Evolutionary conservation across 1,139 yeast genomes (phyloP).

Genomic region (Lodderomyces metapsilosis): DNA sequence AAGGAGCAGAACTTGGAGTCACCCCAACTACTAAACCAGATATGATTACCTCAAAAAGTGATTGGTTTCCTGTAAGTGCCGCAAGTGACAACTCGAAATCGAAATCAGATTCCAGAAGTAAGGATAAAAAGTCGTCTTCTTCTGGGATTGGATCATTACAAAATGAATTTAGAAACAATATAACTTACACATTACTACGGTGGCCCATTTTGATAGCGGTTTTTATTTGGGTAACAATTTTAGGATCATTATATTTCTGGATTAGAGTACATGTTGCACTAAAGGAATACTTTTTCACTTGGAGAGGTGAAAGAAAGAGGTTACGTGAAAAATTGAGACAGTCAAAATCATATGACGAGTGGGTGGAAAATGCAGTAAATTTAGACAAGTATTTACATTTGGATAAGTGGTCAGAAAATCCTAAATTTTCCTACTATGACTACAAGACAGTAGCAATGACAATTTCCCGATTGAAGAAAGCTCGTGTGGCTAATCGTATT

Average conservation of each 20-base stretch:
- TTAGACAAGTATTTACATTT: slow-evolving; percentile 59
- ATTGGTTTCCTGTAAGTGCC: slow-evolving; percentile 63
- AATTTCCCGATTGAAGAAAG: slow-evolving; percentile 39
- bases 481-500: slow-evolving; percentile 32
- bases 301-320: slow-evolving; percentile 58
- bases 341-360: slow-evolving; percentile 56
- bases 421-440: slow-evolving; percentile 68
- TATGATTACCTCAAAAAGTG: slow-evolving; percentile 57
- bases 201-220: slow-evolving; percentile 64
- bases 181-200: slow-evolving; percentile 54
- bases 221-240: slow-evolving; percentile 50
- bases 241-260: slow-evolving; percentile 49
- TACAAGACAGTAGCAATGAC: slow-evolving; percentile 57
- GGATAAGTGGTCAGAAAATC: slow-evolving; percentile 63
- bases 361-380: slow-evolving; percentile 57
- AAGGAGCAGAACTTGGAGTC: slow-evolving; percentile 9
- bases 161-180: slow-evolving; percentile 46
- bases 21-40: slow-evolving; percentile 19
- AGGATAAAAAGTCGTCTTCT: slow-evolving; percentile 4
- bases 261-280: slow-evolving; percentile 64
- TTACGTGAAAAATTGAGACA: slow-evolving; percentile 50
- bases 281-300: slow-evolving; percentile 56
- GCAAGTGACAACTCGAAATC: slow-evolving; percentile 6
- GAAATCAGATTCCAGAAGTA: slow-evolving; percentile 5
- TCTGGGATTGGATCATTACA: slow-evolving; percentile 20